Conservation (phyloP, 1,284 basidiomycete genomes). For the Ganoderma sp. region DNA sequence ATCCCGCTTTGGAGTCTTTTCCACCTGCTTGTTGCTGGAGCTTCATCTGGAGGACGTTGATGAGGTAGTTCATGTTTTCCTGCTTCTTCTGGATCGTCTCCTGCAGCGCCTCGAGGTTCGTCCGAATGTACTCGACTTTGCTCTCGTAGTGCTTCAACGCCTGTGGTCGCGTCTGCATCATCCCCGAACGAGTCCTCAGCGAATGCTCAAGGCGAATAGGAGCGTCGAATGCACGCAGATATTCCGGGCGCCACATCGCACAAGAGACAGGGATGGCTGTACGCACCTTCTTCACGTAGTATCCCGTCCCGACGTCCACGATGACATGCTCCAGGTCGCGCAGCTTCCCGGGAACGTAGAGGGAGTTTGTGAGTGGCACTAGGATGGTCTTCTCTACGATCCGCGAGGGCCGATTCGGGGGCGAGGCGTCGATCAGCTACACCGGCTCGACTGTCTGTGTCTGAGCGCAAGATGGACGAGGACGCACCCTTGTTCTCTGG, state of each 20-base stretch:
- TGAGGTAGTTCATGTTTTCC: constrained; percentile 81
- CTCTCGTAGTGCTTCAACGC: constrained; percentile 77
- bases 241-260: background rate
- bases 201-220: too few species aligned
- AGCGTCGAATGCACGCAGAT: constrained; percentile 4
- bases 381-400: constrained; percentile 81
- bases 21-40: constrained; percentile 55
- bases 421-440: background rate
- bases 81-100: constrained; percentile 88
- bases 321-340: constrained; percentile 86
- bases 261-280: too few species aligned
- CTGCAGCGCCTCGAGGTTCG: constrained; percentile 83
- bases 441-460: background rate
- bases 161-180: constrained; percentile 73
- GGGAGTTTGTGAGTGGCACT: constrained; percentile 91
- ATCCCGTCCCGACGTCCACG: constrained; percentile 96
- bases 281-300: constrained; percentile 91
- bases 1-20: constrained; percentile 35
- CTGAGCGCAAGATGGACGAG: background rate
- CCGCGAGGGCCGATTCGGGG: background rate
- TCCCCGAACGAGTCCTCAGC: background rate
- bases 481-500: constrained; percentile 73
- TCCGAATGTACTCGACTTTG: constrained; percentile 81
- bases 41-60: constrained; percentile 80
- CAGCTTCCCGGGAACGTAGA: constrained; percentile 94